phyloP scores from a whole-genome alignment of 2,329 filamentous ascomycete genomes.

The Botrytis deweyae region DNA sequence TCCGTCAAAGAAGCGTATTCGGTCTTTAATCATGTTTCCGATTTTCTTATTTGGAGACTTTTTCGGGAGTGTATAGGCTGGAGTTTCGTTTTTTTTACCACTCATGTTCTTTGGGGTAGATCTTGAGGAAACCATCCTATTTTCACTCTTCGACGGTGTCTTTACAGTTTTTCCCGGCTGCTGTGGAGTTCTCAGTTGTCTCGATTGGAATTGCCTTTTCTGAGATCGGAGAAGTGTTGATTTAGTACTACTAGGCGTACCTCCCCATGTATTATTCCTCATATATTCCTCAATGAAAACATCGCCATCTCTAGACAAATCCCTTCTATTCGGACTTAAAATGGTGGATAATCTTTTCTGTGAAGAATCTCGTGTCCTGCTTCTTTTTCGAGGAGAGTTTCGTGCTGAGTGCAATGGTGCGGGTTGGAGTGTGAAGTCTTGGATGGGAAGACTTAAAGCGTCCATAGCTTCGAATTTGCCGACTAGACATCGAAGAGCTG shows the following conservation, averaged over 20 bases:
- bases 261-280: neutral
- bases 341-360: constrained; percentile 28
- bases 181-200: neutral
- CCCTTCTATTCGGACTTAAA: constrained; percentile 24
- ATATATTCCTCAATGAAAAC: constrained; percentile 5
- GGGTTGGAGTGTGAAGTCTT: constrained; percentile 26
- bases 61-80: constrained; percentile 12
- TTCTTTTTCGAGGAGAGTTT: constrained; percentile 16
- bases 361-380: constrained; percentile 2
- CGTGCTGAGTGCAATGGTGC: constrained; percentile 27
- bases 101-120: neutral
- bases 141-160: constrained; percentile 4
- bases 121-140: neutral
- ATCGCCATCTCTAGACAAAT: constrained; percentile 17
- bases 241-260: constrained; percentile 4
- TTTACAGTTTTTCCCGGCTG: neutral
- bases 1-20: constrained; percentile 34
- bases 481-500: constrained; percentile 31
- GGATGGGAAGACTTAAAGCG: constrained; percentile 29
- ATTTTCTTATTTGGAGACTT: constrained; percentile 19
- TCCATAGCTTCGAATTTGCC: constrained; percentile 37
- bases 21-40: constrained; percentile 29
- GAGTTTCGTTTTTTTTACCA: neutral
- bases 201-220: constrained; percentile 6
- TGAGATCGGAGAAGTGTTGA: constrained; percentile 1